phyloP scores from a whole-genome alignment of 306 rosid genomes.

The Quercus engelmannii region DNA sequence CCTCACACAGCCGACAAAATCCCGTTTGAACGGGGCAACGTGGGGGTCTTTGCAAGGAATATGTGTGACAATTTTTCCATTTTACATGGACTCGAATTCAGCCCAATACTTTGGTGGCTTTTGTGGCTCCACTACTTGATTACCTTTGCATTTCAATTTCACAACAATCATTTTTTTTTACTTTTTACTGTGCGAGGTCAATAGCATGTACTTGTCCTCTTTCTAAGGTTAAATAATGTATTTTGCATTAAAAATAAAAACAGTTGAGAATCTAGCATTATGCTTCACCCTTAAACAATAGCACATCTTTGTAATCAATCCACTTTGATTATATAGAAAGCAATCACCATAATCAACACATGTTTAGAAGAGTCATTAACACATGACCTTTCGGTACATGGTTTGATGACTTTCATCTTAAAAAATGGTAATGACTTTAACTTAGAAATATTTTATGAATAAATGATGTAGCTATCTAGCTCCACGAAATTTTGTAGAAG shows the following conservation, averaged over 20 bases:
- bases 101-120: constrained; percentile 23
- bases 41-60: constrained; percentile 29
- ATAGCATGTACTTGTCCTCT: background rate
- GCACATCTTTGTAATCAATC: background rate
- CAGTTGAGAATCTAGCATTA: background rate
- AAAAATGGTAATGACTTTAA: too few species aligned
- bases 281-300: background rate
- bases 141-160: too few species aligned
- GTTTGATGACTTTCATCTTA: too few species aligned
- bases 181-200: background rate
- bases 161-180: background rate
- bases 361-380: background rate
- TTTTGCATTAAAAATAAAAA: background rate
- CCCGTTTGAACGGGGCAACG: constrained; percentile 46
- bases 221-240: too few species aligned
- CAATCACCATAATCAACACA: background rate
- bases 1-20: constrained; percentile 48
- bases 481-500: too few species aligned
- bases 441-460: too few species aligned
- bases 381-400: too few species aligned
- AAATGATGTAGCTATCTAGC: too few species aligned
- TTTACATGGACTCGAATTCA: constrained; percentile 15
- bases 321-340: background rate
- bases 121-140: constrained; percentile 42
- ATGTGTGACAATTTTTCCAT: constrained; percentile 23